Conservation (phyloP, 208 protist genomes). For the Dictyostelium gargantuum region DNA sequence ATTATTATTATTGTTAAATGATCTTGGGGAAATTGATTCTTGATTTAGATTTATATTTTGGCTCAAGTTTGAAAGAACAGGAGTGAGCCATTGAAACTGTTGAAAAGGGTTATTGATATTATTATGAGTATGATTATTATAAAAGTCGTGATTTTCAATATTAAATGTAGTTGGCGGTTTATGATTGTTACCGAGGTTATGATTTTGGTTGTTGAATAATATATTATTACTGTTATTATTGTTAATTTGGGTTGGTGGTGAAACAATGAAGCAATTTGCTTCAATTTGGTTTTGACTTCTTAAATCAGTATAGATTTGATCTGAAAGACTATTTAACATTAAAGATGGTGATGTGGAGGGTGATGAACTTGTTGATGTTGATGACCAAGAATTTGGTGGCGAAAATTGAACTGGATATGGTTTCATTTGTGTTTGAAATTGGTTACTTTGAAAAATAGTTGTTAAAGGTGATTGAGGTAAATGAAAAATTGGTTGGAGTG, state of each 20-base stretch:
- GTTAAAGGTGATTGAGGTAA: not conserved
- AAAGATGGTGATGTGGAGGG: not conserved
- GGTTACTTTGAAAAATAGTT: not conserved
- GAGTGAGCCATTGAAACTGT: not conserved
- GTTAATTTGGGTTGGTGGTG: not conserved
- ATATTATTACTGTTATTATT: not conserved
- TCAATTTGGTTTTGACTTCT: not conserved
- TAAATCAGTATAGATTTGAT: not conserved
- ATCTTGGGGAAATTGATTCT: not conserved
- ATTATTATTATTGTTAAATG: not conserved
- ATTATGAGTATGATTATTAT: not conserved
- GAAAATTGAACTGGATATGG: not conserved
- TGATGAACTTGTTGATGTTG: not conserved
- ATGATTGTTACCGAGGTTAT: not conserved
- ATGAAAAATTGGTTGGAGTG: not conserved
- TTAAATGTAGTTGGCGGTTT: not conserved
- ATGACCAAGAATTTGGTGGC: not conserved
- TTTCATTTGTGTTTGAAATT: not conserved
- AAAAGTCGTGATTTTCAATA: not conserved
- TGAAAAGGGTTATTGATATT: not conserved
- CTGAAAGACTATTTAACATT: not conserved
- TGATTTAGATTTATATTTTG: not conserved
- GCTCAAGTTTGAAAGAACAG: not conserved
- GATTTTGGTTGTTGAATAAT: not conserved
- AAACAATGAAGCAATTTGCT: slow-evolving; percentile 5